phyloP scores from a whole-genome alignment of 2,329 filamentous ascomycete genomes.

The Ascochyta viciae-villosae region DNA sequence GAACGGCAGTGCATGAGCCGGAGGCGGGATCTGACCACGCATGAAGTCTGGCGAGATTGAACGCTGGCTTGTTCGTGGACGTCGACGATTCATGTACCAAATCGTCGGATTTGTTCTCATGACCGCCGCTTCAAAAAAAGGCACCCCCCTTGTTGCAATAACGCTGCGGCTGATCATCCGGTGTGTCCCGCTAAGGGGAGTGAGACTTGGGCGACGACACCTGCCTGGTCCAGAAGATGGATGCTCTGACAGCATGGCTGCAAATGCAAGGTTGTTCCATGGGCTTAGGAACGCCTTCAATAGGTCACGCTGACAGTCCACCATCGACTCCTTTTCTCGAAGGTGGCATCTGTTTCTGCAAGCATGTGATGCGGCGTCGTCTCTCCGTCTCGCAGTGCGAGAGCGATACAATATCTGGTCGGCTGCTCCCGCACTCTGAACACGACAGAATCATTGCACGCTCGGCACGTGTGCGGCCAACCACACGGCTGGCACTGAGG shows the following conservation, averaged over 20 bases:
- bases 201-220: conserved; percentile 18
- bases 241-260: conserved; percentile 1
- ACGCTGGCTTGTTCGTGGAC: conserved; percentile 1
- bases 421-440: conserved; percentile 38
- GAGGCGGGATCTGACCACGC: conserved; percentile 19
- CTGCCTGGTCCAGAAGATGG: conserved; percentile 12
- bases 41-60: conserved; percentile 8
- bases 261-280: conserved; percentile 16
- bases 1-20: conserved; percentile 28
- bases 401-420: conserved; percentile 23
- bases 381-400: neutral
- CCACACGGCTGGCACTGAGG: conserved; percentile 27
- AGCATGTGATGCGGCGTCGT: conserved; percentile 1
- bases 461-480: conserved; percentile 26
- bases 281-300: conserved; percentile 1
- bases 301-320: conserved; percentile 1
- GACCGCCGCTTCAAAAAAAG: conserved; percentile 10
- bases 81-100: conserved; percentile 17
- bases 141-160: conserved; percentile 18
- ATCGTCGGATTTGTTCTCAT: conserved; percentile 21
- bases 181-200: conserved; percentile 10
- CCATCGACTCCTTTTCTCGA: neutral
- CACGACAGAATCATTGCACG: conserved; percentile 26
- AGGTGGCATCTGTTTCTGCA: neutral
- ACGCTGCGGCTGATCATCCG: conserved; percentile 20